These are phyloP conservation scores for Alternaria consortialis DNA, from an alignment of 2,329 filamentous ascomycete species.

Conservation along the genomic window DNA sequence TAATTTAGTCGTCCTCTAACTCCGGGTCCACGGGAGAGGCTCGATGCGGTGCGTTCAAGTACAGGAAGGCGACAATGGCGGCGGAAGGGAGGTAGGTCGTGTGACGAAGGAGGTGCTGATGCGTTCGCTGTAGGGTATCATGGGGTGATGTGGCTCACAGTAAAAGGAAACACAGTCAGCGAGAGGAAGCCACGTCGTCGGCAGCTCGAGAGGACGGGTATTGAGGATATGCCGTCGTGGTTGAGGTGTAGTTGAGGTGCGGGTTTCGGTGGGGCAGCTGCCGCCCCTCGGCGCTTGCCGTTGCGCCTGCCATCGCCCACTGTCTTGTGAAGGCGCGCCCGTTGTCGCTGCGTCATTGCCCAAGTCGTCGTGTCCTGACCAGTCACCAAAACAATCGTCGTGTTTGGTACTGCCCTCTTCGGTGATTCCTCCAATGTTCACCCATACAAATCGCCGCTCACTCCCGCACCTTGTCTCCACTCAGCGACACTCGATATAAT, in stretches of 20 bases:
- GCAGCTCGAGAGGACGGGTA: not conserved
- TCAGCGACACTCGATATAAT: constrained; percentile 10
- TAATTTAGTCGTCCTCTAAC: constrained; percentile 27
- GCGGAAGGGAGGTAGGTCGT: constrained; percentile 30
- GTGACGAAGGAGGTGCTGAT: constrained; percentile 42
- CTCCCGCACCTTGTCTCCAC: constrained; percentile 1
- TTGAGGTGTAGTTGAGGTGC: constrained; percentile 15
- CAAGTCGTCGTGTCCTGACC: not conserved
- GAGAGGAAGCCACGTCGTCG: constrained; percentile 4
- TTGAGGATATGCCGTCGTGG: constrained; percentile 3
- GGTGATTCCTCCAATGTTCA: constrained; percentile 4
- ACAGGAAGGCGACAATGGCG: constrained; percentile 16
- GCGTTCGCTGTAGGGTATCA: constrained; percentile 32
- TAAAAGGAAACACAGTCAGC: constrained; percentile 5
- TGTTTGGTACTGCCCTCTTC: not conserved
- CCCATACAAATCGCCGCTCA: constrained; percentile 1
- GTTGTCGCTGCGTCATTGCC: constrained; percentile 24
- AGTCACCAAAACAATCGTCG: constrained; percentile 7
- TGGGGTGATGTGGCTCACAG: constrained; percentile 22
- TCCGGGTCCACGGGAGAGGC: not conserved
- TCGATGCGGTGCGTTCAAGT: not conserved
- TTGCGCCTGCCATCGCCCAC: constrained; percentile 11
- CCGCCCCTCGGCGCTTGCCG: constrained; percentile 31
- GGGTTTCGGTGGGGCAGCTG: constrained; percentile 15
- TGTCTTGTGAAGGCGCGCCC: constrained; percentile 13